Conservation (phyloP, 176 grass and related monocot genomes). For the Pontederia crassipes region DNA sequence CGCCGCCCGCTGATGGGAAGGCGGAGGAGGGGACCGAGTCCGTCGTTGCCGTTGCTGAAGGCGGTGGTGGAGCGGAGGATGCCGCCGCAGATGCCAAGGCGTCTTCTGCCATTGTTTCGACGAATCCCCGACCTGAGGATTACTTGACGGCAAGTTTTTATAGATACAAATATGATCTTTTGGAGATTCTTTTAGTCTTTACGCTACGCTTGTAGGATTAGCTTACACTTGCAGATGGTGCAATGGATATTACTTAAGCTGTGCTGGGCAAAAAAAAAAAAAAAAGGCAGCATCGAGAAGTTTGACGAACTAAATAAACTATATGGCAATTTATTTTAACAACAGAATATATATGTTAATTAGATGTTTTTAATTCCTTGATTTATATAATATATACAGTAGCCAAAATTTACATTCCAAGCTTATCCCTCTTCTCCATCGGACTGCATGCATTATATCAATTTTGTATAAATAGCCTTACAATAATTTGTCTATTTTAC, state of each 20-base stretch:
- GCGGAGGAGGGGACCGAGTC: slow-evolving; percentile 16
- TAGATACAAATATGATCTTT: background rate
- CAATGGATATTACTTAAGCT: too few relatives aligned
- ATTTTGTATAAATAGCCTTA: too few relatives aligned
- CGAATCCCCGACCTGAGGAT: slow-evolving; percentile 48
- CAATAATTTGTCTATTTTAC: too few relatives aligned
- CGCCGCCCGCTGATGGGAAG: slow-evolving; percentile 3
- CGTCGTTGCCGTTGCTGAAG: slow-evolving; percentile 14
- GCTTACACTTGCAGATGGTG: too few relatives aligned
- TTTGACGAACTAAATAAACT: too few relatives aligned
- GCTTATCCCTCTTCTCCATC: too few relatives aligned
- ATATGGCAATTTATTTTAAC: too few relatives aligned
- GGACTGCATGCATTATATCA: too few relatives aligned
- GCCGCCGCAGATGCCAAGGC: slow-evolving; percentile 48
- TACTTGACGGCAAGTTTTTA: slow-evolving; percentile 39
- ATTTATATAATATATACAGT: too few relatives aligned
- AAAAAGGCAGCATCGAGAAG: background rate
- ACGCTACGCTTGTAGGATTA: background rate
- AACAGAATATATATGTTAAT: too few relatives aligned
- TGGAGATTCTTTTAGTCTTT: background rate
- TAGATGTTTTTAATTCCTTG: too few relatives aligned
- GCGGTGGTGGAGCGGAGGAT: slow-evolving; percentile 27
- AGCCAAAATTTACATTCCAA: too few relatives aligned
- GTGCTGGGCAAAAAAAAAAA: background rate
- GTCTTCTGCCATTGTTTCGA: slow-evolving; percentile 56